A percentile compares a stretch with the other conserved stretches of the same genome.
phyloP scores from a whole-genome alignment of 345 rosid species.

The Hibiscus tridactylites region DNA sequence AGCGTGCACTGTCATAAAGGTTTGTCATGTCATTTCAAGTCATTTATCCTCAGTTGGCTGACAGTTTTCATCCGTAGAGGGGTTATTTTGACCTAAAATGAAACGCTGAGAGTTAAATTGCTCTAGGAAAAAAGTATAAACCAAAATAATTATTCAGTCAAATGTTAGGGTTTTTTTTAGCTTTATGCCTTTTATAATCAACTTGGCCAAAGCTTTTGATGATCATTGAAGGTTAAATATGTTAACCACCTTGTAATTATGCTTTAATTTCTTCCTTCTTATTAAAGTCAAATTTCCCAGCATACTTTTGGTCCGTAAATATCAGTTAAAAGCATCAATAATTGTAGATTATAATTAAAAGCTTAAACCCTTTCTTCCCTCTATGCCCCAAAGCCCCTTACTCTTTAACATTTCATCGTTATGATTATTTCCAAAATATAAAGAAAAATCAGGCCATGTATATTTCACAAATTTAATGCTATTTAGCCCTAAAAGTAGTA shows the following conservation, averaged over 20 bases:
- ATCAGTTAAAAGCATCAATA: constrained; percentile 9
- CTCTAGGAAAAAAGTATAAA: no score
- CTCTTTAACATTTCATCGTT: constrained; percentile 8
- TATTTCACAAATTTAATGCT: no score
- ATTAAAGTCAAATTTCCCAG: constrained; percentile 11
- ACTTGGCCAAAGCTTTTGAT: neutral
- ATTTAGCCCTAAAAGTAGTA: no score
- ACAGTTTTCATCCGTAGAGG: no score
- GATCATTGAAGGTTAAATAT: constrained; percentile 8
- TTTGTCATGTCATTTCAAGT: no score
- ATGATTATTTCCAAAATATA: constrained; percentile 1
- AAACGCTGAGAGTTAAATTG: no score
- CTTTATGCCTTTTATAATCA: no score
- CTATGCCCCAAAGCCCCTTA: neutral
- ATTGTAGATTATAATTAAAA: constrained; percentile 3
- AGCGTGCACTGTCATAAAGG: no score
- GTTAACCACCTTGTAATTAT: constrained; percentile 8
- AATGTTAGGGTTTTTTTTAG: no score
- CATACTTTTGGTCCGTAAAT: constrained; percentile 6
- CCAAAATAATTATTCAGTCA: no score
- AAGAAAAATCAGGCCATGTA: neutral
- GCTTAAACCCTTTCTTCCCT: neutral
- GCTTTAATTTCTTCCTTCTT: constrained; percentile 4
- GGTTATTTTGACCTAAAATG: no score
- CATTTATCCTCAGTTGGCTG: no score